phyloP scores from a whole-genome alignment of 306 rosid genomes.

The Lathyrus oleraceus region DNA sequence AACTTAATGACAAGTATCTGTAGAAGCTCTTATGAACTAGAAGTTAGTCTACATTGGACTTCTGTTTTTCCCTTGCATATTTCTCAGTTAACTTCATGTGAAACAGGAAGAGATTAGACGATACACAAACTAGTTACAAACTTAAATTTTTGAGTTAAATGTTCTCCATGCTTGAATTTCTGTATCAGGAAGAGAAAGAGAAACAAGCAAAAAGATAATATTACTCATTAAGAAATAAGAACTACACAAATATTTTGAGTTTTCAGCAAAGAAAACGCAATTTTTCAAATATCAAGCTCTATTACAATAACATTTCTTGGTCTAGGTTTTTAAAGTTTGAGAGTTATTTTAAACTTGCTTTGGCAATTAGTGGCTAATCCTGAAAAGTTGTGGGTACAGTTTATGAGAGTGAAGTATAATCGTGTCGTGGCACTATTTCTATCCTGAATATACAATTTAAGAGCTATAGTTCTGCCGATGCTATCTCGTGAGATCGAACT shows the following conservation, averaged over 20 bases:
- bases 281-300: background rate
- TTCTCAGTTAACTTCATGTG: background rate
- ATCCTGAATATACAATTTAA: background rate
- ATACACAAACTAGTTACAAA: background rate
- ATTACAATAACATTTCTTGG: background rate
- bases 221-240: background rate
- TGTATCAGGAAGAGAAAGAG: background rate
- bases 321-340: too few relatives aligned
- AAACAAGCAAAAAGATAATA: background rate
- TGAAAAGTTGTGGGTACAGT: background rate
- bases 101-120: background rate
- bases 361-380: background rate
- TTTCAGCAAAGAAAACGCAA: background rate
- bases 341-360: background rate
- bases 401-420: background rate
- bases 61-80: background rate
- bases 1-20: too few relatives aligned
- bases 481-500: too few relatives aligned
- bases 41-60: background rate
- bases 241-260: background rate
- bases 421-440: background rate
- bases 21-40: background rate
- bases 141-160: background rate
- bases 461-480: background rate
- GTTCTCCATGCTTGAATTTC: background rate